Conservation (phyloP, 257 asterid species). For the Coffea canephora region DNA sequence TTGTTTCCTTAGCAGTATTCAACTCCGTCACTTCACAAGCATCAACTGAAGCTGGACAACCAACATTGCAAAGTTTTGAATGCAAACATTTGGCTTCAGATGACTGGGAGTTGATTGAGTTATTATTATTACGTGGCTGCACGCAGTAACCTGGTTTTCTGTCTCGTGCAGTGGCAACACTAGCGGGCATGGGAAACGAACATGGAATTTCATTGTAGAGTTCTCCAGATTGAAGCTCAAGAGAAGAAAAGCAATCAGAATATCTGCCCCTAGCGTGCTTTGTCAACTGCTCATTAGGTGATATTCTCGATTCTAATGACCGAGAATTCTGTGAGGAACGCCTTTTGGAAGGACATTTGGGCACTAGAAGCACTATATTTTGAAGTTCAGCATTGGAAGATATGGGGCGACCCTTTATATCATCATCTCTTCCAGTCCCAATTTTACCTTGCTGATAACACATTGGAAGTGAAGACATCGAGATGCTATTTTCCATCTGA, state of each 20-base stretch:
- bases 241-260: constrained; percentile 48
- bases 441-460: constrained; percentile 29
- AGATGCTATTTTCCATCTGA: constrained; percentile 24
- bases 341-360: constrained; percentile 39
- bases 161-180: constrained; percentile 24
- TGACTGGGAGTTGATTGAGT: constrained; percentile 22
- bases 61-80: constrained; percentile 22
- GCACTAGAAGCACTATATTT: constrained; percentile 40
- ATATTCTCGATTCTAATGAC: constrained; percentile 37
- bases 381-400: constrained; percentile 33
- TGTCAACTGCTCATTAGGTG: constrained; percentile 41
- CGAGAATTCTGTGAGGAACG: constrained; percentile 40
- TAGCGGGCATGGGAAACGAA: constrained; percentile 60
- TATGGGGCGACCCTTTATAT: constrained; percentile 27
- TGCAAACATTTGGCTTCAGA: constrained; percentile 31
- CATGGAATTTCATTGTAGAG: constrained; percentile 38
- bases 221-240: constrained; percentile 41
- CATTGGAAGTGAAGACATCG: constrained; percentile 27
- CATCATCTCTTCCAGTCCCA: constrained; percentile 23
- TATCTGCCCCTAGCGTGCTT: constrained; percentile 33
- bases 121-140: constrained; percentile 20
- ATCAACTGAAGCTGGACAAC: constrained; percentile 32
- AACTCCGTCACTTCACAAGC: constrained; percentile 29
- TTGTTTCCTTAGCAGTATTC: constrained; percentile 32
- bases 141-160: constrained; percentile 23